These are phyloP conservation scores for Lichtheimia ornata DNA, from an alignment of 371 early-diverging fungal species.

Conservation along the genomic window DNA sequence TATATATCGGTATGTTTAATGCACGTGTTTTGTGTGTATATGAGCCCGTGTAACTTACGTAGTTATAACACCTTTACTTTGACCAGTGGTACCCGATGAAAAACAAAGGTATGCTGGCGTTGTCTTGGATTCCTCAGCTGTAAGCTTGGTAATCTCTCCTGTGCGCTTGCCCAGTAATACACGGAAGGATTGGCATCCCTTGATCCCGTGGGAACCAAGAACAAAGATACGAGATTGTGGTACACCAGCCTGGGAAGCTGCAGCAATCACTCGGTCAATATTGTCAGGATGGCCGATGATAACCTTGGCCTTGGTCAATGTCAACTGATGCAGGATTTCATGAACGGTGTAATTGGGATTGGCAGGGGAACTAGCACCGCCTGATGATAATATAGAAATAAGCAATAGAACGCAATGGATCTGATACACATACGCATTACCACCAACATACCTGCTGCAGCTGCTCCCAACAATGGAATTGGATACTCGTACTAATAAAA, in stretches of 20 bases:
- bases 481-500: slow-evolving; percentile 36
- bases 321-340: slow-evolving; percentile 77
- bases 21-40: too few relatives aligned
- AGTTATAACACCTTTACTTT: slow-evolving; percentile 78
- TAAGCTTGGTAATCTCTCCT: slow-evolving; percentile 18
- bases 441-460: slow-evolving; percentile 36
- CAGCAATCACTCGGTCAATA: slow-evolving; percentile 52
- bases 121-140: slow-evolving; percentile 29
- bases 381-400: slow-evolving; percentile 14
- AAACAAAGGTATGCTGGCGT: slow-evolving; percentile 74
- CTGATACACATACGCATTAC: too few relatives aligned
- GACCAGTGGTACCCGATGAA: slow-evolving; percentile 80
- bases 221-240: slow-evolving; percentile 54
- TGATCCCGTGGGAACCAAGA: slow-evolving; percentile 50
- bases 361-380: slow-evolving; percentile 70
- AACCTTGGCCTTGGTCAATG: slow-evolving; percentile 64
- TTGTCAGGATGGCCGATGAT: slow-evolving; percentile 53
- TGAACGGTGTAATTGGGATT: slow-evolving; percentile 77
- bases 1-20: not conserved
- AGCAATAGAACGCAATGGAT: too few relatives aligned
- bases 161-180: slow-evolving; percentile 6
- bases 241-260: slow-evolving; percentile 53
- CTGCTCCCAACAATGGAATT: slow-evolving; percentile 35
- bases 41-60: slow-evolving; percentile 25
- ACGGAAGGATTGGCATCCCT: slow-evolving; percentile 41